These are phyloP conservation scores for Cryptosporidium canis DNA, from an alignment of 169 alveolate genomes.

Conservation along the genomic window DNA sequence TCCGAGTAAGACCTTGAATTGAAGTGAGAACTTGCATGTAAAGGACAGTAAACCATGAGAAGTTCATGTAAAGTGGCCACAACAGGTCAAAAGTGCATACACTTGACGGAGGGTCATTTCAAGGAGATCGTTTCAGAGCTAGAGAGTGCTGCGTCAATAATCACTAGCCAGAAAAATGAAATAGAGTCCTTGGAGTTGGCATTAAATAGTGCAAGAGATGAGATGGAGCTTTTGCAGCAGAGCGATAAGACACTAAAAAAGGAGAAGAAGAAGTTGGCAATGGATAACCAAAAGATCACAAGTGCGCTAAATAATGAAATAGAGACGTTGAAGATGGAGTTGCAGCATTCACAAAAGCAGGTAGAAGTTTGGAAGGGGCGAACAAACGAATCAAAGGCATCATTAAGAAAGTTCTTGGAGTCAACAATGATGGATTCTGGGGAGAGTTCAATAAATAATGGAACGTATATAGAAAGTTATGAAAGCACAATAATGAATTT, in stretches of 20 bases:
- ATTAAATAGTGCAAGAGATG: background rate
- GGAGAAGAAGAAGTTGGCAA: conserved; percentile 22
- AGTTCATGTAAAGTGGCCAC: conserved; percentile 2
- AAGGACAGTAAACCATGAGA: background rate
- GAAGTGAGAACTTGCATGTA: background rate
- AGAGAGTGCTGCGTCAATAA: conserved; percentile 58
- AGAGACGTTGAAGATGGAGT: conserved; percentile 53
- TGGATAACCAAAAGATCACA: conserved; percentile 46
- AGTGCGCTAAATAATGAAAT: conserved; percentile 32
- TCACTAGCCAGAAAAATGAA: conserved; percentile 37
- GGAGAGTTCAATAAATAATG: background rate
- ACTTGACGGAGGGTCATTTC: conserved; percentile 39
- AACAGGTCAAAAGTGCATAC: conserved; percentile 18
- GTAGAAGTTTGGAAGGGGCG: conserved; percentile 68
- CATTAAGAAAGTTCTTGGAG: conserved; percentile 60
- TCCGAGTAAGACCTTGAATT: background rate
- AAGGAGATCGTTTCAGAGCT: conserved; percentile 36
- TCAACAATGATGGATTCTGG: conserved; percentile 63
- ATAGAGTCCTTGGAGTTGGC: conserved; percentile 32
- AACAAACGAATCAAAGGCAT: conserved; percentile 50
- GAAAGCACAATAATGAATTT: conserved; percentile 52
- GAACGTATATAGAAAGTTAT: conserved; percentile 37
- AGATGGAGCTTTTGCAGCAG: conserved; percentile 33
- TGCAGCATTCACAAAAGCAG: conserved; percentile 57
- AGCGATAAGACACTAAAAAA: background rate